Percentiles rank a stretch among this genome's conserved stretches.
These are phyloP conservation scores for Alternaria metachromatica DNA, from an alignment of 2,329 filamentous ascomycete genomes.

Conservation along the genomic window DNA sequence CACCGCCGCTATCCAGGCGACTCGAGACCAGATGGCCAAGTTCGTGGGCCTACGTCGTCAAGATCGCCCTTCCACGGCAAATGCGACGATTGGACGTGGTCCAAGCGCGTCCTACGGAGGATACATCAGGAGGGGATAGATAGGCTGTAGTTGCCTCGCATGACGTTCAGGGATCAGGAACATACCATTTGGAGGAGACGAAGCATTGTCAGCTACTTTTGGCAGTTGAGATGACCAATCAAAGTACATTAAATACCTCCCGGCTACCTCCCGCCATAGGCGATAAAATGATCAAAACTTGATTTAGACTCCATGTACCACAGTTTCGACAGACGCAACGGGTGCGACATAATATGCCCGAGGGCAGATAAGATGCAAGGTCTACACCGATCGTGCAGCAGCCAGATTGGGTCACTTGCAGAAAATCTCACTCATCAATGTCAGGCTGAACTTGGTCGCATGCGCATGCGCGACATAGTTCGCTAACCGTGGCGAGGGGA, in stretches of 20 bases:
- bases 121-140: not conserved
- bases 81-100: not conserved
- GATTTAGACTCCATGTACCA: not conserved
- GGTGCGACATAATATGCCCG: not conserved
- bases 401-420: slow-evolving; percentile 4
- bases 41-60: not conserved
- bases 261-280: not conserved
- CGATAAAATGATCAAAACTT: not conserved
- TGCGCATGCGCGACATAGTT: slow-evolving; percentile 13
- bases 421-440: slow-evolving; percentile 4
- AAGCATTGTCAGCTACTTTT: not conserved
- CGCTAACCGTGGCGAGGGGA: slow-evolving; percentile 2
- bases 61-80: not conserved
- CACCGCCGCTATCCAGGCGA: not conserved
- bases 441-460: slow-evolving; percentile 7
- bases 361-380: not conserved
- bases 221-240: not conserved
- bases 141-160: not conserved
- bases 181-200: not conserved
- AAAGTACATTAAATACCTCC: not conserved
- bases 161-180: not conserved
- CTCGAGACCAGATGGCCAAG: not conserved
- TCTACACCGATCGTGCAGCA: slow-evolving; percentile 1
- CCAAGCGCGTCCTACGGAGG: not conserved
- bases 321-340: not conserved